Conservation (phyloP, 441 rosid genomes). For the Melastoma candidum region DNA sequence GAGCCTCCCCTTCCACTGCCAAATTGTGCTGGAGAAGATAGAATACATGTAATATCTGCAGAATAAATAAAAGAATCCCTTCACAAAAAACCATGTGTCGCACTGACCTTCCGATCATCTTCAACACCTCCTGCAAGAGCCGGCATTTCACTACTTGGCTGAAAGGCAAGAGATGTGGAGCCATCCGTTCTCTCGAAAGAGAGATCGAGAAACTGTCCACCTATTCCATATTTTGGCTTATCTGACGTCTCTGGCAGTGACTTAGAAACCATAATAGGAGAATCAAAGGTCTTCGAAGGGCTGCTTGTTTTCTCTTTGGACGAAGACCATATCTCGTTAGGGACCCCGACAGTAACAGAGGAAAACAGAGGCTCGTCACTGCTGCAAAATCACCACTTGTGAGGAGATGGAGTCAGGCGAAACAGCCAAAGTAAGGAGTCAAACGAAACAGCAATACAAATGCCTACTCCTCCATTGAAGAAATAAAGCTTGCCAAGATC, state of each 20-base stretch:
- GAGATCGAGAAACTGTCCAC: constrained; percentile 32
- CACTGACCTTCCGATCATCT: constrained; percentile 21
- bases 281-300: constrained; percentile 45
- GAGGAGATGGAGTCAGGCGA: constrained; percentile 69
- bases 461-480: not conserved
- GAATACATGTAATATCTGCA: constrained; percentile 19
- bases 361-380: constrained; percentile 83
- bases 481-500: constrained; percentile 8
- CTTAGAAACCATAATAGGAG: constrained; percentile 42
- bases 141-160: constrained; percentile 16
- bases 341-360: constrained; percentile 47
- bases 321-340: constrained; percentile 78
- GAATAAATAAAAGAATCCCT: constrained; percentile 6
- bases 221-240: constrained; percentile 44
- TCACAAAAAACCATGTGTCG: constrained; percentile 4
- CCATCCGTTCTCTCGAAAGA: constrained; percentile 30
- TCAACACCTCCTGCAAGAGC: constrained; percentile 31
- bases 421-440: constrained; percentile 14
- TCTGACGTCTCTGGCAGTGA: constrained; percentile 27
- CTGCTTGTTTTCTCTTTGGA: constrained; percentile 49
- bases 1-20: constrained; percentile 20
- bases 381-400: constrained; percentile 97
- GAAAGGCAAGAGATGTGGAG: constrained; percentile 32
- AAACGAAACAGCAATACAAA: not conserved
- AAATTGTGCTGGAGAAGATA: constrained; percentile 9